Conservation (phyloP, 2,329 filamentous ascomycete genomes). For the Ascochyta pisi region DNA sequence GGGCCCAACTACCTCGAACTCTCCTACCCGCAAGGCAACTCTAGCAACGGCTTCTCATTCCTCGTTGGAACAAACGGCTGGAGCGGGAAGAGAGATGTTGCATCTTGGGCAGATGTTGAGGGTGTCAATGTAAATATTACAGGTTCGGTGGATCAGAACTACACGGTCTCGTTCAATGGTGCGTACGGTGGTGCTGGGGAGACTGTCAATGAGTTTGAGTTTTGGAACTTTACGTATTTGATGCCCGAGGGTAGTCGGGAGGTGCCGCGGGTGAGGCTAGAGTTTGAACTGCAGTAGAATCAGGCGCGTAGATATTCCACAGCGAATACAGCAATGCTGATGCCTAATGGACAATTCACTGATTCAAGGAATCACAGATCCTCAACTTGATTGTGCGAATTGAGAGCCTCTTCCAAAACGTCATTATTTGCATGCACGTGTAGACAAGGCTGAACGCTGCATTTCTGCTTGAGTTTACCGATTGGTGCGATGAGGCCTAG, state of each 20-base stretch:
- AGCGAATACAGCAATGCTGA: too few relatives aligned
- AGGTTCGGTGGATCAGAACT: slow-evolving; percentile 54
- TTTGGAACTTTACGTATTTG: slow-evolving; percentile 54
- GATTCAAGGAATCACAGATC: too few relatives aligned
- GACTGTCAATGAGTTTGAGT: slow-evolving; percentile 51
- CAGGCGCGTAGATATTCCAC: too few relatives aligned
- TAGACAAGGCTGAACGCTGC: too few relatives aligned
- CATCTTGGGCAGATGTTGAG: slow-evolving; percentile 57
- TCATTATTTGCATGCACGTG: too few relatives aligned
- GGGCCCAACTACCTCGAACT: slow-evolving; percentile 53
- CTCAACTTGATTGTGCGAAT: too few relatives aligned
- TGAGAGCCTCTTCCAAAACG: too few relatives aligned
- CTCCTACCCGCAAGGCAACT: slow-evolving; percentile 62
- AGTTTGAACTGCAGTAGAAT: slow-evolving; percentile 26
- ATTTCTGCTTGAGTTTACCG: too few relatives aligned
- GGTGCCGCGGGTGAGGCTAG: slow-evolving; percentile 33
- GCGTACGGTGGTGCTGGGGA: slow-evolving; percentile 47
- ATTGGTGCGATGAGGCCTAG: too few relatives aligned
- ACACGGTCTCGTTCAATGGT: slow-evolving; percentile 55
- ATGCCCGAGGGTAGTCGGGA: slow-evolving; percentile 39
- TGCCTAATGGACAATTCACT: too few relatives aligned
- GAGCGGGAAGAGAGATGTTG: slow-evolving; percentile 53
- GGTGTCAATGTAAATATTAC: slow-evolving; percentile 56
- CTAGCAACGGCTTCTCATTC: slow-evolving; percentile 59
- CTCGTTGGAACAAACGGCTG: slow-evolving; percentile 56